Conservation (phyloP, 257 asterid genomes). For the Haberlea rhodopensis region DNA sequence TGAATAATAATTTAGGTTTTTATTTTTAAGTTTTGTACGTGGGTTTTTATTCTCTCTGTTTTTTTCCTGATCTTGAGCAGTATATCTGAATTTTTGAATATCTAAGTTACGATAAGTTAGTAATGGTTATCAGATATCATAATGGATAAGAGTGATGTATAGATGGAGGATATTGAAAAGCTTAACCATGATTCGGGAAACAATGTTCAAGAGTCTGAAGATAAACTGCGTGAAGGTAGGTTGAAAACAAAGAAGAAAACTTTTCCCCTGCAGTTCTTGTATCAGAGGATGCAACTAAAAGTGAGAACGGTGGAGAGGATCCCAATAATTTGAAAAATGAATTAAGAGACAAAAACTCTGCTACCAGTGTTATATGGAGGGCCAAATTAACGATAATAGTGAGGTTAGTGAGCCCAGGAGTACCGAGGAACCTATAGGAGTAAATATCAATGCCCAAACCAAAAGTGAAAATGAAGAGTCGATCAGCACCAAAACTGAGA, state of each 20-base stretch:
- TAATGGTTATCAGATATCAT: constrained; percentile 33
- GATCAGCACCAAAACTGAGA: not conserved
- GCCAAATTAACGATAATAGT: constrained; percentile 8
- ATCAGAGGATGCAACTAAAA: constrained; percentile 24
- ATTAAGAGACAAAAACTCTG: constrained; percentile 13
- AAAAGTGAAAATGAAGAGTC: constrained; percentile 19
- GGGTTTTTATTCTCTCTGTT: not conserved
- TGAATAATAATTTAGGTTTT: constrained; percentile 5
- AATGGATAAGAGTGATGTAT: constrained; percentile 53
- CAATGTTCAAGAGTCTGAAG: constrained; percentile 28
- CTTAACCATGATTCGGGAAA: constrained; percentile 25
- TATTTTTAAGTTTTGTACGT: constrained; percentile 4
- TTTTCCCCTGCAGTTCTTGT: constrained; percentile 24
- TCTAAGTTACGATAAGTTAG: constrained; percentile 21
- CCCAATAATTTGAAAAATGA: constrained; percentile 21
- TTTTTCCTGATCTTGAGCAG: not conserved
- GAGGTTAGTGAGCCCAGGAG: constrained; percentile 11
- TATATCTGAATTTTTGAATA: constrained; percentile 9
- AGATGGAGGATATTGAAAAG: constrained; percentile 48
- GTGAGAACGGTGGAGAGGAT: constrained; percentile 25
- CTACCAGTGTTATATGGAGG: constrained; percentile 15
- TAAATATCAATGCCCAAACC: not conserved
- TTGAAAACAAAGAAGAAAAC: constrained; percentile 30
- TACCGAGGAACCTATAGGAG: constrained; percentile 3
- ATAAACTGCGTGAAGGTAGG: constrained; percentile 26